phyloP scores from a whole-genome alignment of 1,139 yeast genomes.

The Yamadazyma triangularis region DNA sequence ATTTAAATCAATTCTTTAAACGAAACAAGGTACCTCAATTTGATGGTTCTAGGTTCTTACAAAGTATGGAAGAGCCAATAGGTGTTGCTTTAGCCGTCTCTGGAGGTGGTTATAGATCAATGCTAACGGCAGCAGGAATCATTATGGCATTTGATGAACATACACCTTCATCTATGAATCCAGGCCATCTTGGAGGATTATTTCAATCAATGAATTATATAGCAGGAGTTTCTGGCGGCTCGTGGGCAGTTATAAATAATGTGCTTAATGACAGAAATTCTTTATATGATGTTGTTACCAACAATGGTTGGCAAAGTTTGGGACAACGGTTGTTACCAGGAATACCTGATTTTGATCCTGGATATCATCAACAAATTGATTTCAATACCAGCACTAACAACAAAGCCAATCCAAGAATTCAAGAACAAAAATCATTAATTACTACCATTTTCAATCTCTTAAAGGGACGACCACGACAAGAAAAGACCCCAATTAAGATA shows the following conservation, averaged over 20 bases:
- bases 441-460: too few species aligned
- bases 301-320: constrained; percentile 3
- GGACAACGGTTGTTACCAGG: constrained; percentile 57
- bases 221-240: constrained; percentile 68
- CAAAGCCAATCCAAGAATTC: background rate
- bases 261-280: constrained; percentile 45
- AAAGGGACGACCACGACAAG: background rate
- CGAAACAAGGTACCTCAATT: constrained; percentile 35
- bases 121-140: constrained; percentile 64
- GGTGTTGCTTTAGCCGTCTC: constrained; percentile 56
- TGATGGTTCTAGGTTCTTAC: constrained; percentile 19
- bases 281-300: background rate
- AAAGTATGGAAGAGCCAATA: constrained; percentile 19
- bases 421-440: background rate
- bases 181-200: constrained; percentile 36
- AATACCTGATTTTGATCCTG: constrained; percentile 44
- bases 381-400: background rate
- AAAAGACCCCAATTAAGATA: background rate
- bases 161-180: constrained; percentile 23
- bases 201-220: constrained; percentile 52
- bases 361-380: background rate
- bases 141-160: constrained; percentile 50
- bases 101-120: constrained; percentile 73
- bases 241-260: constrained; percentile 56
- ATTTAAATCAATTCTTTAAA: constrained; percentile 29